A percentile compares a stretch with the other conserved stretches of the same genome.
These are phyloP conservation scores for Verticillium dahliae DNA, from an alignment of 2,329 filamentous ascomycete species.

Conservation along the genomic window DNA sequence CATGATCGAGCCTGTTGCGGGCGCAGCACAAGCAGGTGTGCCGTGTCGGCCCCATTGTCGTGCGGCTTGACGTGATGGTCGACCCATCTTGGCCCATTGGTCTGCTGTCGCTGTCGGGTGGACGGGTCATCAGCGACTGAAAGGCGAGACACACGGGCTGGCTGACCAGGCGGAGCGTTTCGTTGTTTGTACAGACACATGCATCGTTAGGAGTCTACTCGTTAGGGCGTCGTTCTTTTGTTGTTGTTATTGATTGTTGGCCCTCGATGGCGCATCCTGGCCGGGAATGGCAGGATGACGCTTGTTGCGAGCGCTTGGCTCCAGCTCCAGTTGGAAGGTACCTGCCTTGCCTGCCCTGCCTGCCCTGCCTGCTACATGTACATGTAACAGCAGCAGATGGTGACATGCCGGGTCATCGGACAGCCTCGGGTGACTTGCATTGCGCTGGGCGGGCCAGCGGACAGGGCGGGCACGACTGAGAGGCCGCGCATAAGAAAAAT, in stretches of 20 bases:
- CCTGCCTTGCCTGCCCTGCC: too few species aligned
- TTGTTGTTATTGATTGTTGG: not conserved
- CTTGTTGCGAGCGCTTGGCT: not conserved
- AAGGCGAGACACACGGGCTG: too few species aligned
- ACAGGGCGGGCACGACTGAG: not conserved
- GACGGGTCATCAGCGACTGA: not conserved
- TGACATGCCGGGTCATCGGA: constrained; percentile 1
- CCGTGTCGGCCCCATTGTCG: not conserved
- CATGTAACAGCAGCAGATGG: not conserved
- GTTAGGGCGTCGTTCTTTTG: not conserved
- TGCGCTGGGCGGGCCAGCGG: not conserved
- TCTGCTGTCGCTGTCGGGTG: not conserved
- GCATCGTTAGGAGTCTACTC: too few species aligned
- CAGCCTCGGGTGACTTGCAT: constrained; percentile 6
- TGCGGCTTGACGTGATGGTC: not conserved
- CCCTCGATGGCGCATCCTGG: not conserved
- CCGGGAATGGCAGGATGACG: not conserved
- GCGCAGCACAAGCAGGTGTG: not conserved
- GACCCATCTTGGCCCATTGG: not conserved
- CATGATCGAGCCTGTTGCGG: not conserved
- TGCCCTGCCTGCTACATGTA: too few species aligned
- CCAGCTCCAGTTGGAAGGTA: not conserved
- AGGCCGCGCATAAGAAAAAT: not conserved
- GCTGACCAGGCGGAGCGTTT: too few species aligned
- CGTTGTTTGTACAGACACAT: too few species aligned